Evolutionary conservation across 441 rosid species (phyloP).

Genomic region (Populus trichocarpa): DNA sequence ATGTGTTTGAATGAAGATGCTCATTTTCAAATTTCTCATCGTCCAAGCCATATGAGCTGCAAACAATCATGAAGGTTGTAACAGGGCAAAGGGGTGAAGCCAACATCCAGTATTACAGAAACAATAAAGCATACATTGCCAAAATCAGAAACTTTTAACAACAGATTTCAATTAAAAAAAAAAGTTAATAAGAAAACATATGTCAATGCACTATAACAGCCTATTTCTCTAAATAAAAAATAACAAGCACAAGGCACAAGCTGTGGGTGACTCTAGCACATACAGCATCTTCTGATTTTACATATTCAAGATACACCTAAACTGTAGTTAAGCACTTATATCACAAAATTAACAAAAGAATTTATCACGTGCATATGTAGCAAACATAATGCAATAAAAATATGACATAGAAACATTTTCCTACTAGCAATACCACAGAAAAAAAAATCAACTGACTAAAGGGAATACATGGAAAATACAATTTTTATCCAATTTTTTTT

Average conservation of each 20-base stretch:
- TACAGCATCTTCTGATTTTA: not conserved
- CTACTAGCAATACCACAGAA: not conserved
- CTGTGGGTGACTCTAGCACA: not conserved
- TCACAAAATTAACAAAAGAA: not conserved
- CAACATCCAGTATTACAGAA: not conserved
- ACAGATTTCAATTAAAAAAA: not conserved
- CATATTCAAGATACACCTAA: not conserved
- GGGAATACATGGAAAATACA: not conserved
- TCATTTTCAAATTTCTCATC: conserved; percentile 82
- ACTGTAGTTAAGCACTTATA: not conserved
- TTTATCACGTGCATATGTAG: not conserved
- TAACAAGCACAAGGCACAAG: not conserved
- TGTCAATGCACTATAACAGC: not conserved
- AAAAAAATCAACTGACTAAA: not conserved
- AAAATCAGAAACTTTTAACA: not conserved
- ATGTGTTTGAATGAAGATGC: conserved; percentile 50
- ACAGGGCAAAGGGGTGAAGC: conserved; percentile 16
- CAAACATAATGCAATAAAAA: not conserved
- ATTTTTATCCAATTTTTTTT: not conserved
- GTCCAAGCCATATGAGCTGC: conserved; percentile 78
- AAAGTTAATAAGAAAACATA: not conserved
- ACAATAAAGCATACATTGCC: not conserved
- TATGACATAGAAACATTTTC: not conserved
- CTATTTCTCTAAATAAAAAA: not conserved
- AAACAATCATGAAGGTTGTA: conserved; percentile 16